Evolutionary conservation across 306 rosid genomes (phyloP).

Genomic region (Pachyrhizus erosus): DNA sequence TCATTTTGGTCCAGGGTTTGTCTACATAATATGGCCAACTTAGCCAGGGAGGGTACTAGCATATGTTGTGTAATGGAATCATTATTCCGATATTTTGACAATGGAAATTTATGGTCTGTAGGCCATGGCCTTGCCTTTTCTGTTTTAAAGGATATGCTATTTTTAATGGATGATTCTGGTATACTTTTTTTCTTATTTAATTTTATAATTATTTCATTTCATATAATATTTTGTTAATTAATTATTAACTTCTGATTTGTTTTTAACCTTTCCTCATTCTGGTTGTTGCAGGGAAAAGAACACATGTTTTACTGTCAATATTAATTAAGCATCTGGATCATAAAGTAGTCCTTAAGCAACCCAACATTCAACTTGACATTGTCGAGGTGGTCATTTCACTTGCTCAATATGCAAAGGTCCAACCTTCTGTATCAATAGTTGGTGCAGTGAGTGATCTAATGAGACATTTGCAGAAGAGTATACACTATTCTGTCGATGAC

Average conservation of each 20-base stretch:
- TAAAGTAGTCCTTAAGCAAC: conserved; percentile 76
- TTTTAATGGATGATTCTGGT: conserved; percentile 87
- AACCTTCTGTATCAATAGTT: conserved; percentile 74
- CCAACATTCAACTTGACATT: conserved; percentile 81
- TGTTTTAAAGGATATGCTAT: conserved; percentile 76
- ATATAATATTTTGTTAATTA: conserved; percentile 25
- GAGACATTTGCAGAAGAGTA: conserved; percentile 85
- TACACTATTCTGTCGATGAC: conserved; percentile 72
- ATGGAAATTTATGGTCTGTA: conserved; percentile 73
- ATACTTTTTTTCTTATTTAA: conserved; percentile 31
- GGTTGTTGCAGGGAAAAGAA: conserved; percentile 67
- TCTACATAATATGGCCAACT: conserved; percentile 88
- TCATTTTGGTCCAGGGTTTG: conserved; percentile 91
- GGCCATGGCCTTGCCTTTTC: conserved; percentile 71
- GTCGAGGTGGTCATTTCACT: conserved; percentile 75
- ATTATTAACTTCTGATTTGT: conserved; percentile 2
- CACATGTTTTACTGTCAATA: conserved; percentile 77
- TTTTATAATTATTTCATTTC: conserved; percentile 30
- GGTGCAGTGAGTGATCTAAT: conserved; percentile 80
- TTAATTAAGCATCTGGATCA: conserved; percentile 94
- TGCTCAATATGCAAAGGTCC: conserved; percentile 69
- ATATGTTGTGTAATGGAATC: conserved; percentile 89
- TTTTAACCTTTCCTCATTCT: conserved; percentile 1
- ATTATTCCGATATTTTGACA: conserved; percentile 80
- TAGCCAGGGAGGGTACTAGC: conserved; percentile 90